These are phyloP conservation scores for Scenedesmus sp. DNA, from an alignment of 163 green algal genomes.

Conservation along the genomic window DNA sequence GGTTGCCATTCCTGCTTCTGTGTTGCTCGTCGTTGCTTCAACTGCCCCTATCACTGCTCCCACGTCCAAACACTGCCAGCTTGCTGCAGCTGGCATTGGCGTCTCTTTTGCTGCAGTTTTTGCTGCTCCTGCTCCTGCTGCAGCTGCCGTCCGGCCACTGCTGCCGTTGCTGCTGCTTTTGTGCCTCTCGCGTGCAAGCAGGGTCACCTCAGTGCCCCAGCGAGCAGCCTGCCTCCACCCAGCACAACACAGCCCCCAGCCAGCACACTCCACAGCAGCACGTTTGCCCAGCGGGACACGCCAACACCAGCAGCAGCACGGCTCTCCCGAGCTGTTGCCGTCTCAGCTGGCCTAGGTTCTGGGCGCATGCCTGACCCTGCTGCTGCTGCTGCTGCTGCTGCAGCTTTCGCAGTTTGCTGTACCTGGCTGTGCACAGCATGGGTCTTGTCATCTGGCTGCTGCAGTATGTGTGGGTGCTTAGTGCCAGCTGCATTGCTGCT, in stretches of 20 bases:
- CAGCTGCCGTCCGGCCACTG: too few species aligned
- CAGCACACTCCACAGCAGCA: slow-evolving; percentile 17
- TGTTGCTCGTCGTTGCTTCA: background rate
- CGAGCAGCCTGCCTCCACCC: slow-evolving; percentile 31
- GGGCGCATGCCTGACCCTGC: background rate
- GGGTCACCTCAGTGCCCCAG: slow-evolving; percentile 14
- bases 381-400: slow-evolving; percentile 15
- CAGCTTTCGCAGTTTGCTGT: background rate
- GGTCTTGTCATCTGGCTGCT: too few species aligned
- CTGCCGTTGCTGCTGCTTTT: too few species aligned
- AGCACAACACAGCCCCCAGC: slow-evolving; percentile 4
- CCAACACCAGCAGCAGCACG: slow-evolving; percentile 37
- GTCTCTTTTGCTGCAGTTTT: background rate
- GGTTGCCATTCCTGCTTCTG: background rate
- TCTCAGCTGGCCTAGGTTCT: too few species aligned
- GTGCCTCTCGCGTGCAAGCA: too few species aligned
- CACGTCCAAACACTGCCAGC: background rate
- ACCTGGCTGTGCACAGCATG: background rate
- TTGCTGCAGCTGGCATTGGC: too few species aligned
- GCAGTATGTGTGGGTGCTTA: too few species aligned
- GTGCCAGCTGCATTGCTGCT: background rate
- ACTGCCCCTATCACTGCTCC: too few species aligned
- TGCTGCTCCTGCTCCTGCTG: background rate
- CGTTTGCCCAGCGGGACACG: background rate
- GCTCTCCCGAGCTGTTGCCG: background rate